Percentiles rank a stretch among this genome's conserved stretches.
Evolutionary conservation across 1,284 basidiomycete species (phyloP).

Genomic region (Earliella scabrosa): DNA sequence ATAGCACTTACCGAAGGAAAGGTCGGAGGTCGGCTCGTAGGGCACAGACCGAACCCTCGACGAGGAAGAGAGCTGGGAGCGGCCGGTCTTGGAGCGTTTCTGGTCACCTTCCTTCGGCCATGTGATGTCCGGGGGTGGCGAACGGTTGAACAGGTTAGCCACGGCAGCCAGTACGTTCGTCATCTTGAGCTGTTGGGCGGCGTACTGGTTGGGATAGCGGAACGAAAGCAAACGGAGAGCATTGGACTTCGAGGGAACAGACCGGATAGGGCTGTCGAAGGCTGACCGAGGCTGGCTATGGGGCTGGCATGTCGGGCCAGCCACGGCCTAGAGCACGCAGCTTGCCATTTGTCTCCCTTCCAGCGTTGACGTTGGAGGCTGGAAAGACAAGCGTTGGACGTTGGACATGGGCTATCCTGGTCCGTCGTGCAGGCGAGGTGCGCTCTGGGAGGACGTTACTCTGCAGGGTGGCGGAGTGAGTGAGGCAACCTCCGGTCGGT

Average conservation of each 20-base stretch:
- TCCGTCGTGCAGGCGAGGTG: too few species aligned
- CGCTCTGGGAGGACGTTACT: too few species aligned
- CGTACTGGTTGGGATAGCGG: background rate
- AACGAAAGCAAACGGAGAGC: background rate
- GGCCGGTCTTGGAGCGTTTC: background rate
- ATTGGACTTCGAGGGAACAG: background rate
- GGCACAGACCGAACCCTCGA: background rate
- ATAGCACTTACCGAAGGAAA: background rate
- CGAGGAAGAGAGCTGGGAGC: too few species aligned
- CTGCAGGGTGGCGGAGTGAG: too few species aligned
- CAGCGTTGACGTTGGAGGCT: too few species aligned
- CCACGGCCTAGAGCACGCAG: background rate
- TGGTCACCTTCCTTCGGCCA: background rate
- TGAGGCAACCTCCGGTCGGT: too few species aligned
- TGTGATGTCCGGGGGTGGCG: background rate
- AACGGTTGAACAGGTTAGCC: background rate
- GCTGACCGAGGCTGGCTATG: background rate
- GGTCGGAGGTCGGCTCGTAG: background rate
- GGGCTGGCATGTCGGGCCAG: background rate
- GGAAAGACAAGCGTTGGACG: too few species aligned
- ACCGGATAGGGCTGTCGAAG: background rate
- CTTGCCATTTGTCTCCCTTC: too few species aligned
- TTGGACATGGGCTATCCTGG: too few species aligned
- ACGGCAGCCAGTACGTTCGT: constrained; percentile 1
- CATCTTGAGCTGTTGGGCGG: background rate